These are phyloP conservation scores for Paecilomyces dactylethromorphus DNA, from an alignment of 2,329 filamentous ascomycete genomes.

Conservation along the genomic window DNA sequence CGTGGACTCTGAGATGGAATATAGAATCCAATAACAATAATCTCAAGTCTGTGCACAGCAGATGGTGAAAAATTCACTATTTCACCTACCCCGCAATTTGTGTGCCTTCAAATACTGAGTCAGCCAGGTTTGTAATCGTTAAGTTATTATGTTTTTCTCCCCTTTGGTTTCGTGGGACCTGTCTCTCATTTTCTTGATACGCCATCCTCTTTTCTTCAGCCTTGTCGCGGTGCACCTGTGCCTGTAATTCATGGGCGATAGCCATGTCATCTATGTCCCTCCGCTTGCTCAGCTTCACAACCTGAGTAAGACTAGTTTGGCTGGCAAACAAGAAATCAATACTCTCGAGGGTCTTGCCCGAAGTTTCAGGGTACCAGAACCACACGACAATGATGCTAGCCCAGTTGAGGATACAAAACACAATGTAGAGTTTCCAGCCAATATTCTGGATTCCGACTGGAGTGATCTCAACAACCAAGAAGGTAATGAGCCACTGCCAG, in stretches of 20 bases:
- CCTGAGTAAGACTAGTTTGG: conserved; percentile 6
- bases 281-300: conserved; percentile 8
- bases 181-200: not conserved
- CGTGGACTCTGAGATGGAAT: not conserved
- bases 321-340: conserved; percentile 18
- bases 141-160: not conserved
- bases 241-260: conserved; percentile 6
- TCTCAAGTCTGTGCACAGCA: not conserved
- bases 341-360: conserved; percentile 15
- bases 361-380: conserved; percentile 22
- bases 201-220: conserved; percentile 4
- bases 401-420: conserved; percentile 35
- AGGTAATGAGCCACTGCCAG: conserved; percentile 10
- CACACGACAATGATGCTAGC: conserved; percentile 41
- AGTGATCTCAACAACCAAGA: conserved; percentile 31
- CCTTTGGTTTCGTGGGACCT: not conserved
- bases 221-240: conserved; percentile 8
- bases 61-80: not conserved
- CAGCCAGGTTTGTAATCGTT: not conserved
- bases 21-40: not conserved
- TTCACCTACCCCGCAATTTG: not conserved
- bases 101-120: not conserved
- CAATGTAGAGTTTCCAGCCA: conserved; percentile 33
- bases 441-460: conserved; percentile 32
- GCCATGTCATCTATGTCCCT: conserved; percentile 8